Conservation (phyloP, 2,329 filamentous ascomycete genomes). For the Curvularia spicifera region DNA sequence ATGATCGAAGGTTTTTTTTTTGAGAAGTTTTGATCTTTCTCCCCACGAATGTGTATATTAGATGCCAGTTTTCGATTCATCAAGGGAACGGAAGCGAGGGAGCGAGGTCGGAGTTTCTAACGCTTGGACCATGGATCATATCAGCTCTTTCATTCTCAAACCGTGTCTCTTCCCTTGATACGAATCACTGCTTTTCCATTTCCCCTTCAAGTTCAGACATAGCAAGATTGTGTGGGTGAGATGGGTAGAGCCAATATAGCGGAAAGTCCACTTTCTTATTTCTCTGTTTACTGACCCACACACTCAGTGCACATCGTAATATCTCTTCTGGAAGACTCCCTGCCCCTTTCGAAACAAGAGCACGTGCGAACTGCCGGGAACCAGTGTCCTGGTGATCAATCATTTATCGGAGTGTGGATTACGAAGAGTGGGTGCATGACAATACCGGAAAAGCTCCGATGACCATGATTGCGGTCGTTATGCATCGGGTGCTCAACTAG, state of each 20-base stretch:
- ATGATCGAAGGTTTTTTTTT: neutral
- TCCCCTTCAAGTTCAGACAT: neutral
- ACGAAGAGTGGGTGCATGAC: constrained; percentile 1
- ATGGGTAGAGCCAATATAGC: neutral
- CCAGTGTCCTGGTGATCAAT: neutral
- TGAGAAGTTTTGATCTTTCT: neutral
- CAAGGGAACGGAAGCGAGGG: neutral
- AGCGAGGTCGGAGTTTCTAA: neutral
- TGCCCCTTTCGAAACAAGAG: neutral
- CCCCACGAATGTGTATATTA: neutral
- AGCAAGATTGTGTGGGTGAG: neutral
- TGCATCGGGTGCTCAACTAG: neutral
- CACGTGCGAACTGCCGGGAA: neutral
- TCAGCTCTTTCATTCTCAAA: neutral
- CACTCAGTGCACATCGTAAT: neutral
- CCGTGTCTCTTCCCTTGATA: neutral
- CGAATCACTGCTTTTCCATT: neutral
- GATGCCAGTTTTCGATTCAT: neutral
- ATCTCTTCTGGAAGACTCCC: neutral
- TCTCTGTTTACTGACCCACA: neutral
- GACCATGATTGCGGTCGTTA: neutral
- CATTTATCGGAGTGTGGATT: neutral
- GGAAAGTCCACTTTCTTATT: neutral
- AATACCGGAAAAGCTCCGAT: constrained; percentile 4
- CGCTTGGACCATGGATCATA: neutral